Evolutionary conservation across 768 basidiomycete species (phyloP), one percentile per base, ranked within the genome.

Genomic region (Pulveroboletus ravenelii): DNA sequence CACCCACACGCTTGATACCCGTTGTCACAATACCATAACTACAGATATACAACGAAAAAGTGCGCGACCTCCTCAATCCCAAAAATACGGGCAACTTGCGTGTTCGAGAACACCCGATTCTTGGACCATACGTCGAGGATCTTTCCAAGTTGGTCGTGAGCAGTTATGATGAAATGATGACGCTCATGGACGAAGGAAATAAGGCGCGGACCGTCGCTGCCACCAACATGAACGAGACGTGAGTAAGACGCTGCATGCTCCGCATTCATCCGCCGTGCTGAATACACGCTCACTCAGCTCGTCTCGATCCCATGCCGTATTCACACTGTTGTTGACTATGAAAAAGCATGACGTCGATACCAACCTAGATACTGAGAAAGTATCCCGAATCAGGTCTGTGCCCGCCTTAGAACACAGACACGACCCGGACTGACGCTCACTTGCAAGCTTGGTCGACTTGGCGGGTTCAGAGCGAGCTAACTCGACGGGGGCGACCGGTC

Each of bases 171-270:
- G 95, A 96, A 67, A 96, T 99, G 88, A 95, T 96, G 88, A 92
- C 87, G 6, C 85, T 99, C 65, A 98, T 98, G 95, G 95, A 99
- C 73, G 95, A 99, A 69, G 95, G 95, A 35, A 99, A 97, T 70
- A 97, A 98, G 74, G 94, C 96, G 45, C 78, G 96, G 44, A 98
- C 96, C 13, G 95, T 99, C 20, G 96, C 96, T 18, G 94, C 96
- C 23, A 99, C 96, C 18, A 93, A 96, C 71, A 99, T 99, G 96
- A 99, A 99, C 72, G 96, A 97, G 72, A 96, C 93, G 80, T 90
- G 66, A 60, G 84, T 72, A n/a, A 37, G 15, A 38, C 45, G n/a
- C 30, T 14, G 9, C 32, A 10, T 6, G 38, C 10, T 49, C 34
- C 35, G 15, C 29, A 25, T 31, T 39, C 41, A 15, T 23, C 15